Conservation (phyloP, 495 filamentous ascomycete genomes). For the Aspergillus incahuasiensis region DNA sequence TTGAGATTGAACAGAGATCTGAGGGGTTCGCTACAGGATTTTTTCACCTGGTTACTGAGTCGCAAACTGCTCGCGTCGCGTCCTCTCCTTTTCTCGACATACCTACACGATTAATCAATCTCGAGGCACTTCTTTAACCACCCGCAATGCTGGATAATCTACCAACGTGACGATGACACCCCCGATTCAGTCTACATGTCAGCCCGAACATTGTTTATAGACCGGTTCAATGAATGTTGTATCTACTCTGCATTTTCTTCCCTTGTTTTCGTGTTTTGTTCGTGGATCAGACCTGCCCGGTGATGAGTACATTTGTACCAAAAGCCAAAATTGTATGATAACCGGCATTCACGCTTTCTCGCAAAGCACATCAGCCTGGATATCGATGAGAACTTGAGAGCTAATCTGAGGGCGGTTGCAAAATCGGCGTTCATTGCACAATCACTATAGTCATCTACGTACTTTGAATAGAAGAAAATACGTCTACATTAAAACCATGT, state of each 20-base stretch:
- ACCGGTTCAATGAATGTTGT: neutral
- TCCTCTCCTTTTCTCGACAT: no score
- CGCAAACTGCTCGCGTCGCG: neutral
- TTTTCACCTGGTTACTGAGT: neutral
- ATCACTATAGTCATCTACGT: neutral
- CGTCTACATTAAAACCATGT: no score
- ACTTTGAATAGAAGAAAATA: no score
- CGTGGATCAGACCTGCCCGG: conserved; percentile 24
- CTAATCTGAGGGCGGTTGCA: conserved; percentile 49
- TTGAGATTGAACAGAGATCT: conserved; percentile 50
- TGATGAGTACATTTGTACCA: conserved; percentile 46
- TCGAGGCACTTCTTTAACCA: neutral
- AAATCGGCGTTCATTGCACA: neutral
- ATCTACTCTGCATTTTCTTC: neutral
- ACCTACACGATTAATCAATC: no score
- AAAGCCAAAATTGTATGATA: conserved; percentile 56
- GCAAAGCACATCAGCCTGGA: conserved; percentile 29
- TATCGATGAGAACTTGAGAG: conserved; percentile 53
- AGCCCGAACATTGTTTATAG: neutral
- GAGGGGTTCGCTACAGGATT: conserved; percentile 23
- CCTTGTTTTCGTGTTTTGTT: neutral
- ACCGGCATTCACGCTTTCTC: conserved; percentile 27
- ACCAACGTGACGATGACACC: no score
- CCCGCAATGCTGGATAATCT: neutral
- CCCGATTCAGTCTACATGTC: neutral